Base-by-base conservation (phyloP, 2,329 filamentous ascomycete genomes). In the Madurella fahalii region DNA sequence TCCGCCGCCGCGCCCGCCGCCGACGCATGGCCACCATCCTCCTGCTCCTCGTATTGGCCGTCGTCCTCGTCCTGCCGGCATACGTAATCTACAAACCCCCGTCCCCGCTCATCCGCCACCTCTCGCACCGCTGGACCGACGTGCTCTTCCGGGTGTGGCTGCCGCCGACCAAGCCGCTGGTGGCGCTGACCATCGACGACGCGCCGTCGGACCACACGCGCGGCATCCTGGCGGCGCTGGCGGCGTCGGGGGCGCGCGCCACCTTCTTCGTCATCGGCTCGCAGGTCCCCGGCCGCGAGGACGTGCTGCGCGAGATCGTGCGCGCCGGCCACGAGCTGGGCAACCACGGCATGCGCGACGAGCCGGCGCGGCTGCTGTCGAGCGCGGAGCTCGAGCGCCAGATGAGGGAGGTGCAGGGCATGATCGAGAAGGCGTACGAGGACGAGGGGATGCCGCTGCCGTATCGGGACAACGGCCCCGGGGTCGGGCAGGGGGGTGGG, bases 291-390 rank as follows among this genome's bases (percentile, higher is more conserved):
- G 68, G 66, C 9, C 64, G 75, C 30, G 78, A 85, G 65, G 72
- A 74, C 5, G 69, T 78, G 2, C 74, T 90, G 32, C 71, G 77
- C 42, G 74, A 80, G 40, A 73, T 88, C 1, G 74, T 89, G n/a
- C 72, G 74, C 39, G 74, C 72, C 47, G 85, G 84, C 18, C 82
- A 87, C 68, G 87, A 91, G 74, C 75, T 96, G 3, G 91, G 82
- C 20, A 96, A 96, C 71, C 91, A 96, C 71, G 91, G 88, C 9
- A 92, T 94, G 89, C 81, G 84, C 68, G 91, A 96, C 70, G 89
- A 94, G 74, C 84, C 90, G 0, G 86, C 85, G 9, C 77, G 81
- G 43, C 74, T 75, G 0, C 75, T 95, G 25, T 71, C 76, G 40
- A 77, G 84, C 49, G 73, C 72, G 1, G 77, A 80, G 58, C 79